Base-by-base conservation (phyloP, 192 early-diverging fungal species). In the Rhizoclosmatium globosum region DNA sequence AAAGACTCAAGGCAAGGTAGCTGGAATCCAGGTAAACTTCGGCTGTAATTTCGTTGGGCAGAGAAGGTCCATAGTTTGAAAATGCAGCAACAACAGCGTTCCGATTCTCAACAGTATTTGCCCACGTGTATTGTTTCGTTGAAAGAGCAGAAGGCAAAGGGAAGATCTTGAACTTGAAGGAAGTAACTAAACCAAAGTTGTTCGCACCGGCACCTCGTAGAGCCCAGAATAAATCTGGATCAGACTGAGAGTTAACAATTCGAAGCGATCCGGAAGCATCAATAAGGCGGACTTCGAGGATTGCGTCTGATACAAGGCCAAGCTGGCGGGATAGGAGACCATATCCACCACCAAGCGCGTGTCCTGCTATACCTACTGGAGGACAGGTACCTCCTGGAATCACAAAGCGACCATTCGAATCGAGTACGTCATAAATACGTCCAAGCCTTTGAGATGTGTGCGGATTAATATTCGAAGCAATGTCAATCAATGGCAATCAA, bases 111-210 rank as follows among this genome's bases (percentile, higher is more conserved):
- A 31, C 31, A 31, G 31, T 31, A 31, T 31, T 31, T 31, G 31
- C 31, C 31, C 31, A 31, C 31, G 31, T 31, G 31, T 31, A 31
- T 31, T 31, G 31, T 31, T 31, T 31, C 0, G 31, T 31, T 31
- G 31, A 31, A 31, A 31, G 47, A 19, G 9, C 7, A 6, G 71
- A 60, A 17, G 74, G 61, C 6, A 39, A n/a, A 15, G 38, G 57
- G 50, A 46, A 56, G 23, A 80, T 17, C 11, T 76, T 39, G 64
- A 78, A 78, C 66, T 60, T 78, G 48, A 68, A 78, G 11, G 38
- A 66, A 17, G 64, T 80, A 42, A 79, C 59, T n/a, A 80, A 66
- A 43, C 71, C 79, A 57, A 80, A 80, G 74, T 80, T 80, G 59
- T 42, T 62, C 17, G 60, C 74, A 38, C 72, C 79, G 21, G 73